A percentile compares a stretch with the other conserved stretches of the same genome.
Conservation (phyloP, 306 rosid species). For the Arachis hypogaea region DNA sequence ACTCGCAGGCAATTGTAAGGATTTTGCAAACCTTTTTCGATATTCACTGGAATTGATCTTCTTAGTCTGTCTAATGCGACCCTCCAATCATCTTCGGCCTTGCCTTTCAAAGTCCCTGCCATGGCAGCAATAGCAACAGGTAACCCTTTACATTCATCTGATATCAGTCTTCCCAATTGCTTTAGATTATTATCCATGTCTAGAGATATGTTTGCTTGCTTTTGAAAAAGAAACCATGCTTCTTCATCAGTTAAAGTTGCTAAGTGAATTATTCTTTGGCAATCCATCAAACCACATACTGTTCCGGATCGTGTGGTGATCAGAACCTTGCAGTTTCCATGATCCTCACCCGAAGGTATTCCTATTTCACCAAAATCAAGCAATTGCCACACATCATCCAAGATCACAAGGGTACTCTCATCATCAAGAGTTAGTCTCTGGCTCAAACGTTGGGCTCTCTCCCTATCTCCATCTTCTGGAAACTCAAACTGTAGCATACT, state of each 20-base stretch:
- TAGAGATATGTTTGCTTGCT: not conserved
- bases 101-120: constrained; percentile 2
- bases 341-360: not conserved
- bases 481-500: accelerated
- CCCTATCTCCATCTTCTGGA: not conserved
- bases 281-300: constrained; percentile 1
- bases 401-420: constrained; percentile 25
- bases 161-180: not conserved
- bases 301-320: not conserved
- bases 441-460: constrained; percentile 1
- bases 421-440: not conserved
- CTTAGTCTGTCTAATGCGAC: not conserved
- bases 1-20: constrained; percentile 23
- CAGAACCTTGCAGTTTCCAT: constrained; percentile 8
- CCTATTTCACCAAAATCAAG: constrained; percentile 26
- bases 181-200: not conserved
- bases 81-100: not conserved
- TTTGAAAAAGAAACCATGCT: constrained; percentile 20
- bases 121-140: constrained; percentile 36
- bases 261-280: constrained; percentile 1
- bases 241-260: not conserved
- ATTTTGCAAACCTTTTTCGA: not conserved
- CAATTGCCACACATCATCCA: constrained; percentile 35
- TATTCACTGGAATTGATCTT: not conserved
- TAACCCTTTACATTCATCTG: constrained; percentile 30